Evolutionary conservation across 2,329 filamentous ascomycete genomes (phyloP), one percentile per base, ranked within the genome.

Genomic region (Setomelanomma holmii): DNA sequence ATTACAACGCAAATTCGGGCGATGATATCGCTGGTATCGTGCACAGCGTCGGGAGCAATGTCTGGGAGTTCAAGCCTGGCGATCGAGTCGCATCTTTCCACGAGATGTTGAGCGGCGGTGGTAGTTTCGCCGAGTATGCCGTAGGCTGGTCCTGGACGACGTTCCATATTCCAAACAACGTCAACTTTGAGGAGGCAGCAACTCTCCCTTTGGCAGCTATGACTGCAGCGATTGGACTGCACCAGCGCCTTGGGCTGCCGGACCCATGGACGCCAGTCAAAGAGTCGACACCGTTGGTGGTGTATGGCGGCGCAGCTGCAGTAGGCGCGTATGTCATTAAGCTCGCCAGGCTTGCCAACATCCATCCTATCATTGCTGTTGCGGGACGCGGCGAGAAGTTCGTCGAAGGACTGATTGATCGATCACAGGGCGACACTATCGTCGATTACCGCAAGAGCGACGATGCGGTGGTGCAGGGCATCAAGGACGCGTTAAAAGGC

Each of bases 71-170:
- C 77, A 80, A 80, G 54, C 72, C 74, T 0, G 84, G 84, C 24
- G 83, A 86, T 67, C 79, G 82, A 14, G 83, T 86, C 1, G 80
- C 81, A 7, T 82, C 80, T 3, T 84, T 85, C 73, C 79, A 81
- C 56, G 74, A 84, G 55, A 86, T 87, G 78, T 60, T 71, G 38
- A 72, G 73, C 0, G 75, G 79, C 0, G 66, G 78, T 30, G 86
- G 86, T 2, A 79, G 76, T 6, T 89, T 81, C 54, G 86, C 85
- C 3, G 85, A 88, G 63, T 88, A 87, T 58, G 82, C 84, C 2
- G 71, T 87, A 10, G 80, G 81, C 0, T 81, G 77, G 71, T 77
- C 79, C 27, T 76, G 82, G 60, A 84, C 84, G 0, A 86, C 84
- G 0, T 86, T 86, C 63, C 81, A 80, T 58, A 73, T 86, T 16